phyloP scores from a whole-genome alignment of 306 rosid genomes.

The Boehmeria nivea region DNA sequence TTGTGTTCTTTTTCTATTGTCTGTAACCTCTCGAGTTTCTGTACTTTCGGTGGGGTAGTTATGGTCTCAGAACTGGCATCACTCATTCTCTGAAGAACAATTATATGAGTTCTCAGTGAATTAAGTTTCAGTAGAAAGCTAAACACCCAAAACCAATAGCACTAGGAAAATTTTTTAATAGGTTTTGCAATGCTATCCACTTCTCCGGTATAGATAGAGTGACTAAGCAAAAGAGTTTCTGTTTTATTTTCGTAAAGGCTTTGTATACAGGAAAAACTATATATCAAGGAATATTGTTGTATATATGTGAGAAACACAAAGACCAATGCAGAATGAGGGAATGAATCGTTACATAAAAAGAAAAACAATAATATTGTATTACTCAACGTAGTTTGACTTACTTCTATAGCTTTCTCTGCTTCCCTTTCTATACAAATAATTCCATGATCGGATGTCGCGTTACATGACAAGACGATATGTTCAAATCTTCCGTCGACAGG shows the following conservation, averaged over 20 bases:
- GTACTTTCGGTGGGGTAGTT: conserved; percentile 52
- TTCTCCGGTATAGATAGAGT: too few species aligned
- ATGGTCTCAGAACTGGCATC: conserved; percentile 36
- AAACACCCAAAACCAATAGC: neutral
- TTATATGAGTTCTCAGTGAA: neutral
- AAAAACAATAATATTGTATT: neutral
- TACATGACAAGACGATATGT: conserved; percentile 91
- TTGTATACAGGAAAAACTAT: too few species aligned
- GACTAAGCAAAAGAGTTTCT: too few species aligned
- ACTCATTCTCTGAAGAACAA: conserved; percentile 43
- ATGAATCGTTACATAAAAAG: neutral
- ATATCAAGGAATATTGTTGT: neutral
- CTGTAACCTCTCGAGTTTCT: conserved; percentile 52
- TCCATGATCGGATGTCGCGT: conserved; percentile 81
- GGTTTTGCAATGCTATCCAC: too few species aligned
- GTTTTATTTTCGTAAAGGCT: too few species aligned
- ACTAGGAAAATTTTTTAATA: too few species aligned
- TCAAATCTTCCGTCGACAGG: conserved; percentile 99
- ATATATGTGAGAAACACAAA: neutral
- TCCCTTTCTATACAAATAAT: conserved; percentile 90
- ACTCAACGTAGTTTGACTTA: conserved; percentile 45
- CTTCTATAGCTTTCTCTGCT: conserved; percentile 81
- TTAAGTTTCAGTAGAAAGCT: neutral
- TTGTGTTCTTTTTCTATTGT: conserved; percentile 70
- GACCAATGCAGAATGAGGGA: neutral